Conservation (phyloP, 345 rosid species). For the Psidium friedrichsthalianum region DNA sequence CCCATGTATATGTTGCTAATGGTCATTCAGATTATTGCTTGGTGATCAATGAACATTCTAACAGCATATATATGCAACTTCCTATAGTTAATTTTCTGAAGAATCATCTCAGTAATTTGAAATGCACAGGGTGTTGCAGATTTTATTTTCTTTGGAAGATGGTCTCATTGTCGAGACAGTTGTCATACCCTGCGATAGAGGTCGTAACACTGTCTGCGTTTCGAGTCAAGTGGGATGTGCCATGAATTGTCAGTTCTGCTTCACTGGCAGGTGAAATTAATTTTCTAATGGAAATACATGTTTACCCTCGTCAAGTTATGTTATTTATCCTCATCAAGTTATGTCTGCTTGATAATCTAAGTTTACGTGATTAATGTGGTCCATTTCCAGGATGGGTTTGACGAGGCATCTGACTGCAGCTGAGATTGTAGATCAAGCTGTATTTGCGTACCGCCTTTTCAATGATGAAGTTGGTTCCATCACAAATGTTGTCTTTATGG, state of each 20-base stretch:
- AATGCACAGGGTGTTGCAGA: conserved; percentile 82
- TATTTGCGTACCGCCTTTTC: conserved; percentile 53
- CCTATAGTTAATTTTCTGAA: conserved; percentile 3
- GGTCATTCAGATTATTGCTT: background rate
- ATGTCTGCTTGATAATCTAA: background rate
- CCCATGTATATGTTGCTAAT: background rate
- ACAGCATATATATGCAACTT: background rate
- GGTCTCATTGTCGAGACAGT: conserved; percentile 77
- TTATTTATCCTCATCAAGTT: background rate
- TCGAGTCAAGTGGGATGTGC: conserved; percentile 95
- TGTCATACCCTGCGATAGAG: conserved; percentile 77
- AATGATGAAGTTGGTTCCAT: conserved; percentile 55
- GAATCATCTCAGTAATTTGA: conserved; percentile 55
- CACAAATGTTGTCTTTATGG: conserved; percentile 91
- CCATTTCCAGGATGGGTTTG: conserved; percentile 67
- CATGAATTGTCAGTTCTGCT: conserved; percentile 97
- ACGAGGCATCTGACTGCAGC: conserved; percentile 77
- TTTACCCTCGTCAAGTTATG: background rate
- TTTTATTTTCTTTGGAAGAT: conserved; percentile 73
- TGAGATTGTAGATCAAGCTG: conserved; percentile 90
- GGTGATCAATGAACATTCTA: background rate
- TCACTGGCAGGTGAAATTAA: conserved; percentile 56
- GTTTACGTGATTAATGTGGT: background rate
- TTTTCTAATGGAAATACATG: background rate
- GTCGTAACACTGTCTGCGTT: conserved; percentile 84